Base-by-base conservation (phyloP, 23 red algal genomes). In the Gracilaria domingensis region DNA sequence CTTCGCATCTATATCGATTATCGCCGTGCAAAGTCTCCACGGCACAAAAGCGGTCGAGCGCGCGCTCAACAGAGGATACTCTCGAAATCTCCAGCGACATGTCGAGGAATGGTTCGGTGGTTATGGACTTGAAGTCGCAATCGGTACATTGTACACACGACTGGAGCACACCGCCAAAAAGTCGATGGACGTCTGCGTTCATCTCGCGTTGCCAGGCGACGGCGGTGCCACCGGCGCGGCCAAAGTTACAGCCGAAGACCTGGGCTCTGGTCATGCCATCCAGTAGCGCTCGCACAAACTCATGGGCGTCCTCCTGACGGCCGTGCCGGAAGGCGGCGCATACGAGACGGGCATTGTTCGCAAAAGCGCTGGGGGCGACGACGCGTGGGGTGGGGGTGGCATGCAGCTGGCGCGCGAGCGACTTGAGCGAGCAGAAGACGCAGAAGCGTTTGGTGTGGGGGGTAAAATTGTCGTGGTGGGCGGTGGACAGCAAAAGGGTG, bases 291-390 rank as follows among this genome's bases (percentile, higher is more conserved):
- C 89, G 91, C 14, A 99, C 44, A 74, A 91, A 99, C 81, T 99
- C 97, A 82, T 99, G 97, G 61, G 97, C 97, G 51, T 99, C 97
- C 75, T 96, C 97, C 73, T 99, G 97, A 30, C 87, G 88, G 21
- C 91, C 94, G 53, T 74, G 84, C 7, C 91, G 66, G 65, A 96
- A 96, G 37, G 75, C 58, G 30, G 90, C 69, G 35, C 76, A 95
- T 21, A 98, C 57, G 58, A 70, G 76, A 18, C 74, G 66, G 42
- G 54, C 57, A 25, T 80, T 61, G 23, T 64, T 20, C 1, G 73
- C 87, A 66, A 90, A 79, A 33, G 86, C 66, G 74, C 53, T 64
- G 54, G 87, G 74, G 56, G 71, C 38, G 76, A 90, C 35, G 54
- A 64, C 71, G 37, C 71, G 45, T 0, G 71, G 71, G 32, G 71